Evolutionary conservation across 257 asterid species (phyloP).

Genomic region (Perilla frutescens): DNA sequence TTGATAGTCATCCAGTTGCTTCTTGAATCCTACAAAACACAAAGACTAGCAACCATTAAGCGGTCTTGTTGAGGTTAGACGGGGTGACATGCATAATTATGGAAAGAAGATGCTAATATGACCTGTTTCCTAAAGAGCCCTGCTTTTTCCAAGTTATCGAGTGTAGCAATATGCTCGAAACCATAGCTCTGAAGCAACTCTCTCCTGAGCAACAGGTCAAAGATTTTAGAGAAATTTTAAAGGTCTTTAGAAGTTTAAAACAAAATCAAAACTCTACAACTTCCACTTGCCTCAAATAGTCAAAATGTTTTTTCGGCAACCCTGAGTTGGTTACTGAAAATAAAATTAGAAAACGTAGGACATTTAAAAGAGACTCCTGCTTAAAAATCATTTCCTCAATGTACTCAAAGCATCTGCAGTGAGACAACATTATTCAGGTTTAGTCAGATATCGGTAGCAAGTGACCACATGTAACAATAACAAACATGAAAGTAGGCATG

Average conservation of each 20-base stretch:
- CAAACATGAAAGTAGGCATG: too few species aligned
- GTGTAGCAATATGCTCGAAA: constrained; percentile 87
- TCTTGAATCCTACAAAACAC: constrained; percentile 74
- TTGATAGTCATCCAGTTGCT: constrained; percentile 89
- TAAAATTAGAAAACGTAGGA: constrained; percentile 79
- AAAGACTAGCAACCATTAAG: constrained; percentile 28
- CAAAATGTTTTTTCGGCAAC: constrained; percentile 79
- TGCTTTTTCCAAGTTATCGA: constrained; percentile 93
- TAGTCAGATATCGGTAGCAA: constrained; percentile 17
- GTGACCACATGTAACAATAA: not conserved
- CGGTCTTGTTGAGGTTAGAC: constrained; percentile 25
- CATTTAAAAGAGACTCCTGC: constrained; percentile 85
- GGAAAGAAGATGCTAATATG: constrained; percentile 17
- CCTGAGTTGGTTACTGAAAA: constrained; percentile 94
- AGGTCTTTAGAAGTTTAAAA: not conserved
- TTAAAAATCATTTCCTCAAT: constrained; percentile 95
- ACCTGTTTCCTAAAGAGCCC: constrained; percentile 93
- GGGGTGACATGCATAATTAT: constrained; percentile 10
- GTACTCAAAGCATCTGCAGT: constrained; percentile 85
- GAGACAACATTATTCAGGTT: constrained; percentile 23
- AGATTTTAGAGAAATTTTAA: not conserved
- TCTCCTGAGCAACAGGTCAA: constrained; percentile 60
- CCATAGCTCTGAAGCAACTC: constrained; percentile 99
- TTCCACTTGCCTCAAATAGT: constrained; percentile 80
- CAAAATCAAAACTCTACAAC: not conserved